Conservation (phyloP, 805 yeast genomes). For the Suhomyces prunicola region DNA sequence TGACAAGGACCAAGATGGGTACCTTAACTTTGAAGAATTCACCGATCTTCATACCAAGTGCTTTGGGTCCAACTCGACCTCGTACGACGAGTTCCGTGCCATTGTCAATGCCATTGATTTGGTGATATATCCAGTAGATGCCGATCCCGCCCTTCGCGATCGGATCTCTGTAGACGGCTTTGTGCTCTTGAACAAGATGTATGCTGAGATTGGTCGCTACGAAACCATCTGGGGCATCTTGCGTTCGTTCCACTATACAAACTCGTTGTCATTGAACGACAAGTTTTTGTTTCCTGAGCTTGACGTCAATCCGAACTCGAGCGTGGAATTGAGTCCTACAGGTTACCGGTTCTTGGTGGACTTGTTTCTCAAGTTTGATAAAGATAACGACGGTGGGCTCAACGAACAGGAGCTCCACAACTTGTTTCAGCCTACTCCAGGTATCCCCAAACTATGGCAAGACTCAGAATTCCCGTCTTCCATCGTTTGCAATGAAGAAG, state of each 20-base stretch:
- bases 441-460: slow-evolving; percentile 83
- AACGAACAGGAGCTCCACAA: slow-evolving; percentile 65
- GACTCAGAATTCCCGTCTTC: slow-evolving; percentile 82
- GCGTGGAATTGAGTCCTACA: slow-evolving; percentile 87
- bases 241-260: slow-evolving; percentile 85
- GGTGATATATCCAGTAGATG: slow-evolving; percentile 25
- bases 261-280: slow-evolving; percentile 81
- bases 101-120: slow-evolving; percentile 32
- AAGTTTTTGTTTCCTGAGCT: slow-evolving; percentile 73
- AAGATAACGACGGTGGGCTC: slow-evolving; percentile 95
- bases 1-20: slow-evolving; percentile 90
- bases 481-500: slow-evolving; percentile 86
- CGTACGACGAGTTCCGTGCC: slow-evolving; percentile 31
- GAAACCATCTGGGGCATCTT: slow-evolving; percentile 97
- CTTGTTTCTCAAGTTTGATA: slow-evolving; percentile 80
- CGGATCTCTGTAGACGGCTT: slow-evolving; percentile 79
- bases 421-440: slow-evolving; percentile 88
- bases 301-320: slow-evolving; percentile 69
- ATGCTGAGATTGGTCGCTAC: slow-evolving; percentile 89
- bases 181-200: slow-evolving; percentile 69
- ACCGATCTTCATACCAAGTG: slow-evolving; percentile 68
- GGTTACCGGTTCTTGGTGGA: slow-evolving; percentile 94
- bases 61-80: slow-evolving; percentile 45
- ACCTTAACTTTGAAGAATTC: slow-evolving; percentile 67
- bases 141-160: slow-evolving; percentile 9